Evolutionary conservation across 106 monocot species (phyloP), one percentile per base, ranked within the genome.

Genomic region (Platanthera zijinensis): DNA sequence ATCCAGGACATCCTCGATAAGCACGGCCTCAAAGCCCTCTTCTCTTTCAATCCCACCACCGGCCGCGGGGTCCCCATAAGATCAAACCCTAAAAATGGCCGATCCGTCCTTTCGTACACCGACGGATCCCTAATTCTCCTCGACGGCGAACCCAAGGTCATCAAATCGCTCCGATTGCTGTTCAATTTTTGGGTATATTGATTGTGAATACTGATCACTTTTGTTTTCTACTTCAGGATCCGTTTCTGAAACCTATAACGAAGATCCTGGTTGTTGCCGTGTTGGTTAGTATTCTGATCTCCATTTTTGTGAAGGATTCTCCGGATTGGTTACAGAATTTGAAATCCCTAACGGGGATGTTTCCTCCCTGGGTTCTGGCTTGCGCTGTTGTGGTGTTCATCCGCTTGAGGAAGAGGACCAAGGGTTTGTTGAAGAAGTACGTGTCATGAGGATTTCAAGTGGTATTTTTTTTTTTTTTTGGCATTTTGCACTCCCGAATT

Each of bases 71-170:
- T 78, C 14, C 81, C 90, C 13, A 85, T 96, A 69, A 83, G 88
- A n/a, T 94, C 89, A 86, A 91, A 75, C 78, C 57, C 85, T 14
- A 71, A 80, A 28, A 94, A 91, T 77, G 97, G 97, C n/a, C 77
- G 94, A 11, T 99, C 97, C 30, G n/a, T 93, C n/a, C 78, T 92
- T 18, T 18, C 94, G 13, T 92, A 94, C 87, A 21, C 80, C 15
- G 83, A 87, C 54, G 91, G 90, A 14, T 86, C 94, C 69, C 85
- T 84, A n/a, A 76, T 99, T 52, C 57, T 78, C 77, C 18, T 99
- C 71, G 93, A 99, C 50, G 97, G 91, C 48, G 93, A 99, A 64
- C 94, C 97, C 39, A 99, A 86, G 97, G 97, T 96, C 17, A 51
- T 17, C 50, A n/a, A 56, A 32, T 32, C 32, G 32, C 32, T 32